These are phyloP conservation scores for Vitis hybrid DNA, from an alignment of 177 flowering plant species.

Conservation along the genomic window DNA sequence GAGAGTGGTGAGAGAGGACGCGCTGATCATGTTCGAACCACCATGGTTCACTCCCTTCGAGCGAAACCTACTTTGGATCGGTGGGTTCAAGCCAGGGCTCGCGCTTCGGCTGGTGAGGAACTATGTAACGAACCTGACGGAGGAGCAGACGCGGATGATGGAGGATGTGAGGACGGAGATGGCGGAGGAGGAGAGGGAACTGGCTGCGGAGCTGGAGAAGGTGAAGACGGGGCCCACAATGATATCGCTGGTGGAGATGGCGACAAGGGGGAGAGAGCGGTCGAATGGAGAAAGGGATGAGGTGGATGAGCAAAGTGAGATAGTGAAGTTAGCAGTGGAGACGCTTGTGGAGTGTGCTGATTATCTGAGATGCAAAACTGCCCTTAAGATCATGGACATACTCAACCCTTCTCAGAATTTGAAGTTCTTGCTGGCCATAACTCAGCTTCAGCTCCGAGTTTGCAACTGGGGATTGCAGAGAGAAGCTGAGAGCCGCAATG, in stretches of 20 bases:
- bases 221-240: slow-evolving; percentile 8
- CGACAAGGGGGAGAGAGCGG: background rate
- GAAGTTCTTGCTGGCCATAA: slow-evolving; percentile 2
- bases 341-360: slow-evolving; percentile 14
- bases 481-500: background rate
- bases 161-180: background rate
- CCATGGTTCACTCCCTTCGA: slow-evolving; percentile 11
- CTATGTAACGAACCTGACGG: slow-evolving; percentile 5
- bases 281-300: slow-evolving; percentile 4
- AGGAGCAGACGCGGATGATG: background rate
- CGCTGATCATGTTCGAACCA: slow-evolving; percentile 5
- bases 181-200: slow-evolving; percentile 1
- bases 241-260: slow-evolving; percentile 7
- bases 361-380: slow-evolving; percentile 8
- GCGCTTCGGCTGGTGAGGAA: slow-evolving; percentile 8
- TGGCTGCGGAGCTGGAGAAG: slow-evolving; percentile 8
- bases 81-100: slow-evolving; percentile 15
- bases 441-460: slow-evolving; percentile 10
- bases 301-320: background rate
- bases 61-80: slow-evolving; percentile 12
- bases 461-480: slow-evolving; percentile 12
- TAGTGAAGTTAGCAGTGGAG: slow-evolving; percentile 4
- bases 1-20: slow-evolving; percentile 4
- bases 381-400: slow-evolving; percentile 10
- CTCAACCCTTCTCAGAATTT: slow-evolving; percentile 4